These are phyloP conservation scores for Whalleya microplaca DNA, from an alignment of 2,329 filamentous ascomycete species.

Conservation along the genomic window DNA sequence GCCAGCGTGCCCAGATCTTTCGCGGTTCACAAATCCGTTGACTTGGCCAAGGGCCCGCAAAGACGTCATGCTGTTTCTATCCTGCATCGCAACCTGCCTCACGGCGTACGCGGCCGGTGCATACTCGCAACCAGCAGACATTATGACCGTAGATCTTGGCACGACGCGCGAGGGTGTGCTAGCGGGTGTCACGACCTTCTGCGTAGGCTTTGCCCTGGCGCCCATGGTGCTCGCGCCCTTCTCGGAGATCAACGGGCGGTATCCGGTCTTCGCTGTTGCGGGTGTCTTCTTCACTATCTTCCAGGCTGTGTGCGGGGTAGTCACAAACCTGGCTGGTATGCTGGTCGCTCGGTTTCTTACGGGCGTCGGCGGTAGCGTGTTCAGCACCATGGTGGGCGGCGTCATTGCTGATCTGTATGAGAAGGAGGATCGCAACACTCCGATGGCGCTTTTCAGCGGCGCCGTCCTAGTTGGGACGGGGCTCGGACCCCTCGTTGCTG, in stretches of 20 bases:
- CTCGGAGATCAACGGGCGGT: constrained; percentile 84
- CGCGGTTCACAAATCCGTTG: constrained; percentile 70
- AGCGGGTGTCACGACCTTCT: constrained; percentile 81
- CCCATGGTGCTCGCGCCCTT: constrained; percentile 90
- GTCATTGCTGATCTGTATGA: constrained; percentile 87
- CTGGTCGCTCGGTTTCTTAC: constrained; percentile 75
- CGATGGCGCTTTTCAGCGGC: constrained; percentile 89
- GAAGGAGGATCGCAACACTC: constrained; percentile 77
- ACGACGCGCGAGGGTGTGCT: constrained; percentile 69
- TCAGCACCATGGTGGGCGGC: constrained; percentile 90
- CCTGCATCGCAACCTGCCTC: constrained; percentile 74
- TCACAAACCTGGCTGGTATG: constrained; percentile 72
- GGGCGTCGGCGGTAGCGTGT: constrained; percentile 76
- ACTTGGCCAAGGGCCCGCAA: constrained; percentile 74
- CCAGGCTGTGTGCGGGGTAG: constrained; percentile 74
- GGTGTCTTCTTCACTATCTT: constrained; percentile 73
- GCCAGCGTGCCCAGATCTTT: constrained; percentile 67
- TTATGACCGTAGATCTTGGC: constrained; percentile 69
- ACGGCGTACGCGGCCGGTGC: constrained; percentile 83
- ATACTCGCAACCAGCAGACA: constrained; percentile 70
- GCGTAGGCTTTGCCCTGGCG: constrained; percentile 76
- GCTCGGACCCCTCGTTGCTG: constrained; percentile 72
- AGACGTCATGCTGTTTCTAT: constrained; percentile 70
- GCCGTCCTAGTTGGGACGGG: constrained; percentile 79
- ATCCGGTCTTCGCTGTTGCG: constrained; percentile 77